These are phyloP conservation scores for Citrus sinensis DNA, from an alignment of 345 rosid species.

Conservation along the genomic window DNA sequence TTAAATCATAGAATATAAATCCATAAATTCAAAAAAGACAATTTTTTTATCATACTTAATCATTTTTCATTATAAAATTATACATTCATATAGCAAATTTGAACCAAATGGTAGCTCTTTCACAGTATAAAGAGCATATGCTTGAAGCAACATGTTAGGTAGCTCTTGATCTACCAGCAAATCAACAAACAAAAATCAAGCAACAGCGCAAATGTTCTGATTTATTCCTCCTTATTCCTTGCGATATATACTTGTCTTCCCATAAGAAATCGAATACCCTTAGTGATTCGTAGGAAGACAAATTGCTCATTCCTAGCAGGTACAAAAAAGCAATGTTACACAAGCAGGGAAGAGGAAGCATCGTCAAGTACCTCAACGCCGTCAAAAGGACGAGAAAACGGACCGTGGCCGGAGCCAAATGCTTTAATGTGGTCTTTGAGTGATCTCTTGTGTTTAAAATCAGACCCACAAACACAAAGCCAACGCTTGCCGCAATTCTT, in stretches of 20 bases:
- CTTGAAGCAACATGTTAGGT: too few species aligned
- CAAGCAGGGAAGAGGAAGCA: slow-evolving; percentile 23
- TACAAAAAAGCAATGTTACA: neutral
- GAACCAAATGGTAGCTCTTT: too few species aligned
- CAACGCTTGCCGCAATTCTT: slow-evolving; percentile 91
- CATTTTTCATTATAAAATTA: too few species aligned
- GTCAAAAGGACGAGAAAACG: slow-evolving; percentile 45
- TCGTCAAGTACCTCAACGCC: slow-evolving; percentile 22
- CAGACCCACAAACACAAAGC: slow-evolving; percentile 85
- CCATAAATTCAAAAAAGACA: too few species aligned
- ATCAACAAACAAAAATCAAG: neutral
- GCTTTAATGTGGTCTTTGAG: slow-evolving; percentile 83
- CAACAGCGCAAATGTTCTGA: neutral
- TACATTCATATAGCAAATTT: too few species aligned
- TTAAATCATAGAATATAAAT: too few species aligned
- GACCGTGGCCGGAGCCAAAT: slow-evolving; percentile 65
- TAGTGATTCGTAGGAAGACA: neutral
- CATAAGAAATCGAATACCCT: neutral
- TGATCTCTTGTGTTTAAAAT: slow-evolving; percentile 90
- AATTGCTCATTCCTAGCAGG: neutral
- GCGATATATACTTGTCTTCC: neutral
- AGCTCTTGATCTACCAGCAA: too few species aligned
- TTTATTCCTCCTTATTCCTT: neutral
- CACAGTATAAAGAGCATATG: too few species aligned
- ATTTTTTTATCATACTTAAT: too few species aligned